These are phyloP conservation scores for Yueomyces sp. DNA, from an alignment of 1,139 yeast species.

Conservation along the genomic window DNA sequence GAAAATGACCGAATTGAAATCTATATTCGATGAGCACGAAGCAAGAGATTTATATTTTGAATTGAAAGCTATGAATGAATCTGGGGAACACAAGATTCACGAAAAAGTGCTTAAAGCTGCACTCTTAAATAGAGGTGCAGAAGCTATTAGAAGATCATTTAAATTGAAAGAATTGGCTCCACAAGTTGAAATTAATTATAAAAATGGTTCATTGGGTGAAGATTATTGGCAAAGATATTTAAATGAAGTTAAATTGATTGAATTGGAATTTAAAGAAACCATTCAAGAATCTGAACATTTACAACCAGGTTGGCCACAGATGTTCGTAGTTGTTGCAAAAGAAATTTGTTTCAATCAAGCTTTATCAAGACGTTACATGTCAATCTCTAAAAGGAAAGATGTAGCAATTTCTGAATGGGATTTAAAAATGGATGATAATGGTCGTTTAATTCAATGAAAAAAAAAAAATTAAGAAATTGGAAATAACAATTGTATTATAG, in stretches of 20 bases:
- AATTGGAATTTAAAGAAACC: conserved; percentile 66
- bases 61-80: conserved; percentile 27
- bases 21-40: conserved; percentile 60
- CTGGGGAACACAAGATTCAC: conserved; percentile 45
- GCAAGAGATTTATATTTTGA: conserved; percentile 53
- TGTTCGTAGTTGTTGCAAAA: conserved; percentile 67
- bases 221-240: conserved; percentile 72
- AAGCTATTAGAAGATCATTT: conserved; percentile 82
- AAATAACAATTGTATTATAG: too few species aligned
- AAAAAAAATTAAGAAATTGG: too few species aligned
- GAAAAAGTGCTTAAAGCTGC: conserved; percentile 82
- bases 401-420: conserved; percentile 42
- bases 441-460: conserved; percentile 14
- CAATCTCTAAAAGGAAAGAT: conserved; percentile 46
- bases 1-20: conserved; percentile 45
- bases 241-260: conserved; percentile 61
- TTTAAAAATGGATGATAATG: conserved; percentile 23
- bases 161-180: conserved; percentile 52
- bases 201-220: conserved; percentile 85
- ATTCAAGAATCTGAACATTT: conserved; percentile 63
- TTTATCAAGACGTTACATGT: conserved; percentile 60
- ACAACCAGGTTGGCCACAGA: conserved; percentile 72
- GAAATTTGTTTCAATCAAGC: conserved; percentile 92
- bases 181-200: conserved; percentile 57
- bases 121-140: conserved; percentile 75